Evolutionary conservation across 2,329 filamentous ascomycete genomes (phyloP).

Genomic region (Fusarium albidum): DNA sequence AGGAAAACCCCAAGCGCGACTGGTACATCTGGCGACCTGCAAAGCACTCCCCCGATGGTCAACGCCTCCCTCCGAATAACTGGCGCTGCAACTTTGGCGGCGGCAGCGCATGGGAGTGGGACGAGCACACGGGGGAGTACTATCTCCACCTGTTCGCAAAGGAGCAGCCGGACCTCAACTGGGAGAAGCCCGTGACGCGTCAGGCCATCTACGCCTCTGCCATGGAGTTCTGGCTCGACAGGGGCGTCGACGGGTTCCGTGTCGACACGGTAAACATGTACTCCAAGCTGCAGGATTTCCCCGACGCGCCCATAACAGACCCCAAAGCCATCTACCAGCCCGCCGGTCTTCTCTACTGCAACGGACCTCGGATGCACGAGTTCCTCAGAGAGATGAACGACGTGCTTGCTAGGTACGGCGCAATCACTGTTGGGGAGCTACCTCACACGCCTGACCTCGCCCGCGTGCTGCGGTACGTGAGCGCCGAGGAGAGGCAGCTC

Average conservation of each 20-base stretch:
- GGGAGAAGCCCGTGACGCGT: constrained; percentile 75
- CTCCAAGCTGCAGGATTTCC: constrained; percentile 67
- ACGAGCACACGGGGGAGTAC: constrained; percentile 76
- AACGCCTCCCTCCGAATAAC: constrained; percentile 76
- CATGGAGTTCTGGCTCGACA: constrained; percentile 82
- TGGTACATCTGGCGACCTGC: constrained; percentile 72
- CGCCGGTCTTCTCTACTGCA: constrained; percentile 66
- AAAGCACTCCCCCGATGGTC: constrained; percentile 62
- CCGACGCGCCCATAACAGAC: constrained; percentile 65
- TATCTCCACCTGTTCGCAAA: constrained; percentile 79
- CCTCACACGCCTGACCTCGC: constrained; percentile 66
- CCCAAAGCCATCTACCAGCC: constrained; percentile 58
- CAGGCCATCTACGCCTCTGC: constrained; percentile 74
- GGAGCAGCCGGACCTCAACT: constrained; percentile 86
- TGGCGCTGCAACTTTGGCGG: constrained; percentile 71
- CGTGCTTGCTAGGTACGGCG: constrained; percentile 66
- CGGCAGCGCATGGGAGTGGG: constrained; percentile 73
- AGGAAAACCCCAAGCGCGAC: constrained; percentile 47
- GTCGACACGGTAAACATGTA: constrained; percentile 80
- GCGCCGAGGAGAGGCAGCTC: constrained; percentile 64
- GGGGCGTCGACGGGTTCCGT: constrained; percentile 77
- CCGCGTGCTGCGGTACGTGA: constrained; percentile 67
- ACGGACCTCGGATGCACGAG: constrained; percentile 74
- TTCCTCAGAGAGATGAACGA: constrained; percentile 72
- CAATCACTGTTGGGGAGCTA: constrained; percentile 77